phyloP scores from a whole-genome alignment of 345 rosid genomes.

The Pistacia vera region DNA sequence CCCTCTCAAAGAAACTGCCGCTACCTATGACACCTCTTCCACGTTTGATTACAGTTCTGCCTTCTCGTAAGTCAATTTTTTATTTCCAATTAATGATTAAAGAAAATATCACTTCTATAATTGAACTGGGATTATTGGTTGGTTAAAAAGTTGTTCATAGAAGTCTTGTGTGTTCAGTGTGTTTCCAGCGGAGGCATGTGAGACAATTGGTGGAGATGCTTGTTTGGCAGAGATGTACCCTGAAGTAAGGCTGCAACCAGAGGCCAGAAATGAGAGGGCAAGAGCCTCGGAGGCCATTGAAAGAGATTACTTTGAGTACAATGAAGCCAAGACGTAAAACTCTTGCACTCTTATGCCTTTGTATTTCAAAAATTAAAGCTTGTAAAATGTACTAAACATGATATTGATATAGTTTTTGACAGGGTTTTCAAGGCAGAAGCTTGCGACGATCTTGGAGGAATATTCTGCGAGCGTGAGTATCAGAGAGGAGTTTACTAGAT shows the following conservation, averaged over 20 bases:
- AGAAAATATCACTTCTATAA: background rate
- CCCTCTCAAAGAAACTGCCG: constrained; percentile 33
- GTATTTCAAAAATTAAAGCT: background rate
- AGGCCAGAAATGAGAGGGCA: constrained; percentile 10
- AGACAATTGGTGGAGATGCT: constrained; percentile 68
- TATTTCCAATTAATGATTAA: background rate
- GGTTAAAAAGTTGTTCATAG: background rate
- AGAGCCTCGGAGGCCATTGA: constrained; percentile 20
- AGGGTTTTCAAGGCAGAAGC: constrained; percentile 45
- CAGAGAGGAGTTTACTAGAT: constrained; percentile 34
- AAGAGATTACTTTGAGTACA: constrained; percentile 38
- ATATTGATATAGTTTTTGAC: background rate
- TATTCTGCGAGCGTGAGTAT: constrained; percentile 31
- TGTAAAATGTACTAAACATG: background rate
- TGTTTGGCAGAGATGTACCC: constrained; percentile 69
- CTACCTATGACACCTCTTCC: constrained; percentile 29
- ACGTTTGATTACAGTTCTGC: constrained; percentile 55
- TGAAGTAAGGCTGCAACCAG: constrained; percentile 44
- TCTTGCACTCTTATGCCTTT: background rate
- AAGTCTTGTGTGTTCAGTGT: constrained; percentile 37
- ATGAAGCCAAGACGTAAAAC: constrained; percentile 36
- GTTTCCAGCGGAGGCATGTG: constrained; percentile 87
- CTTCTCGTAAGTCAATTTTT: constrained; percentile 42
- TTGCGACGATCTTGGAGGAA: constrained; percentile 42
- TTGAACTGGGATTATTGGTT: background rate